Conservation (phyloP, 2,329 filamentous ascomycete genomes). For the Lasiodiplodia sp. region DNA sequence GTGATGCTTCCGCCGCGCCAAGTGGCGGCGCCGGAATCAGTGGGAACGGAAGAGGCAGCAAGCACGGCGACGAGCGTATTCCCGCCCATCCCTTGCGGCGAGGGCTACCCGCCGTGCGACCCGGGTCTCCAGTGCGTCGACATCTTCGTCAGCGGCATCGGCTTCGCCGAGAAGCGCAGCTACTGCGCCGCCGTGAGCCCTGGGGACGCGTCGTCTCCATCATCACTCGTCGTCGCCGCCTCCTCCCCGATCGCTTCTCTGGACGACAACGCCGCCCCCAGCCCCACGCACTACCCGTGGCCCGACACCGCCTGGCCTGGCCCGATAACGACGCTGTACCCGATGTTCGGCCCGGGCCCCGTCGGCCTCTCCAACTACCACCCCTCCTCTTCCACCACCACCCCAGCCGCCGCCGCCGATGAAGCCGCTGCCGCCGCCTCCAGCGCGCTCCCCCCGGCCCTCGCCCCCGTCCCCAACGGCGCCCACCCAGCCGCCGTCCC, state of each 20-base stretch:
- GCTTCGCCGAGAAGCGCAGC: constrained; percentile 19
- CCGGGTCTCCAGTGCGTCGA: background rate
- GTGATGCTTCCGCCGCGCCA: background rate
- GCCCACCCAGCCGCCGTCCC: background rate
- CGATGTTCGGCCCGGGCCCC: background rate
- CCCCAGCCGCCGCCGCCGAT: background rate
- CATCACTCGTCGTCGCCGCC: background rate
- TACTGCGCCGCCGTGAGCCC: background rate
- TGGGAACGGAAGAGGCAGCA: background rate
- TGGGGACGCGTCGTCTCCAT: background rate
- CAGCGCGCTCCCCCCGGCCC: background rate
- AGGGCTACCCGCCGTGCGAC: constrained; percentile 3
- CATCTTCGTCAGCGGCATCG: constrained; percentile 6
- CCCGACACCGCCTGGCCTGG: constrained; percentile 6
- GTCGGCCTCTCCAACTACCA: background rate
- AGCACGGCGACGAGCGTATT: background rate
- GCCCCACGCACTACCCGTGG: background rate
- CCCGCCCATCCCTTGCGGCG: constrained; percentile 1
- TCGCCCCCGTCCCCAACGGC: background rate
- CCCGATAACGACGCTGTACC: background rate
- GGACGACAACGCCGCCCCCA: background rate
- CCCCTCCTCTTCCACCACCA: background rate
- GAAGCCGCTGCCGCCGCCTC: background rate
- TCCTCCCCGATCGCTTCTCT: background rate
- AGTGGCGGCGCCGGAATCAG: background rate